These are phyloP conservation scores for Sphagnum magellanicum DNA, from an alignment of 228 moss, liverwort and hornwort species.

Conservation along the genomic window DNA sequence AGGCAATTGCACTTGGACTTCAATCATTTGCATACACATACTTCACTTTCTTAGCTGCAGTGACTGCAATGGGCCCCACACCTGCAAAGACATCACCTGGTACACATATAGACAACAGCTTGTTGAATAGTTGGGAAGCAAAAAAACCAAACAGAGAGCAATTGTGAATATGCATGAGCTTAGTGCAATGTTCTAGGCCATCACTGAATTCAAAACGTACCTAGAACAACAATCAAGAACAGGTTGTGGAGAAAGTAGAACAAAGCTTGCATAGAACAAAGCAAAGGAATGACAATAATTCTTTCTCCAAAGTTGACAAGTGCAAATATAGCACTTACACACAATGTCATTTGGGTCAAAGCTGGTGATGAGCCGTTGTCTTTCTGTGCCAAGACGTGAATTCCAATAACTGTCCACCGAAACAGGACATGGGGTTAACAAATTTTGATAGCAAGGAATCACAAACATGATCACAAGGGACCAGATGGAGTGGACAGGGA, in stretches of 20 bases:
- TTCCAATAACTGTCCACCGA: constrained; percentile 65
- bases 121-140: neutral
- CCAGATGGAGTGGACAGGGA: neutral
- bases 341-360: constrained; percentile 62
- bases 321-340: constrained; percentile 45
- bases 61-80: constrained; percentile 69
- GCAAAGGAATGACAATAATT: no score
- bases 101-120: no score
- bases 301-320: no score
- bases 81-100: constrained; percentile 93
- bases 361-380: constrained; percentile 67
- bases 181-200: no score
- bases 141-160: neutral
- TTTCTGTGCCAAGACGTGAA: constrained; percentile 62
- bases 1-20: constrained; percentile 59
- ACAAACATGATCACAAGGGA: neutral
- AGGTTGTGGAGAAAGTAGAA: no score
- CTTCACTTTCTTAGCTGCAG: constrained; percentile 70
- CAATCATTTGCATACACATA: constrained; percentile 81
- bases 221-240: no score
- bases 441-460: neutral
- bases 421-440: neutral
- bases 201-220: no score
- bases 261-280: no score
- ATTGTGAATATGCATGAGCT: neutral